These are phyloP conservation scores for Lizanozyma gosingica DNA, from an alignment of 1,139 yeast genomes.

Conservation along the genomic window DNA sequence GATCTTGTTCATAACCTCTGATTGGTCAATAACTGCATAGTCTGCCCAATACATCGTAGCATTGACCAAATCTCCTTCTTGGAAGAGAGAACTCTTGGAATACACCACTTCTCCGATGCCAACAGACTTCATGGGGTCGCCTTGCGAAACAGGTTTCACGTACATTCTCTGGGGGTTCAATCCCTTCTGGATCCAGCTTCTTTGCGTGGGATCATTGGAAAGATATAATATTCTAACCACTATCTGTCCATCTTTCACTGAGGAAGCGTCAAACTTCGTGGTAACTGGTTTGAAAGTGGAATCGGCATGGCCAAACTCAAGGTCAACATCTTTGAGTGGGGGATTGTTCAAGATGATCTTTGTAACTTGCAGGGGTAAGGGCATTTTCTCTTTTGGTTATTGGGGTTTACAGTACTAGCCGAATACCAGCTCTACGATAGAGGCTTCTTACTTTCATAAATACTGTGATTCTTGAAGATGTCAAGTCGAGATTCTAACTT, in stretches of 20 bases:
- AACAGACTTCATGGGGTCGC: conserved; percentile 40
- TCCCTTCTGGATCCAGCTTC: conserved; percentile 47
- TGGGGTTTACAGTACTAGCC: too few relatives aligned
- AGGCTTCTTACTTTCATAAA: too few relatives aligned
- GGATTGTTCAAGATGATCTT: conserved; percentile 12
- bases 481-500: too few relatives aligned
- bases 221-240: conserved; percentile 38
- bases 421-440: too few relatives aligned
- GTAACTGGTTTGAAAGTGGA: conserved; percentile 26
- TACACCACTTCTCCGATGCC: conserved; percentile 44
- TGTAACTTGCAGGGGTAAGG: neutral
- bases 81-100: conserved; percentile 27
- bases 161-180: conserved; percentile 35
- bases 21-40: conserved; percentile 19
- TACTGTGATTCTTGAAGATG: too few relatives aligned
- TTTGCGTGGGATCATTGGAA: conserved; percentile 65
- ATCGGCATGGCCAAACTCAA: conserved; percentile 17
- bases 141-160: conserved; percentile 36
- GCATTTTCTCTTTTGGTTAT: too few relatives aligned
- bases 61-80: conserved; percentile 34
- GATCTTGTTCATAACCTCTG: conserved; percentile 9
- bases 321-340: conserved; percentile 13
- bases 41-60: conserved; percentile 34
- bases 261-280: conserved; percentile 12
- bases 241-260: conserved; percentile 30